Percentiles rank a stretch among this genome's conserved stretches.
These are phyloP conservation scores for Pseudoperonospora humuli DNA, from an alignment of 352 stramenopile genomes.

Conservation along the genomic window DNA sequence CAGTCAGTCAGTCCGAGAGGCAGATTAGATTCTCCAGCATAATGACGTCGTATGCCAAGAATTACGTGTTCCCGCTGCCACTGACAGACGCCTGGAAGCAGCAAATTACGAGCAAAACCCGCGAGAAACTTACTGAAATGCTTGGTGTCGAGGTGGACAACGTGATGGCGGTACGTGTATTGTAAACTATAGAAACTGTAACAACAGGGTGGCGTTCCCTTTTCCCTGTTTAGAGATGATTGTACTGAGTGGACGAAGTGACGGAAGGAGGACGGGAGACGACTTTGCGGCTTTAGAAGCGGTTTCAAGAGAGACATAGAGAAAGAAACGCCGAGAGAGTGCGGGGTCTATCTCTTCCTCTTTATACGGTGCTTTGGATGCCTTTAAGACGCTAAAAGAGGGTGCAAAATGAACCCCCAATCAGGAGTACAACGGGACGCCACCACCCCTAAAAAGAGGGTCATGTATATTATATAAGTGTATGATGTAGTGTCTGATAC, in stretches of 20 bases:
- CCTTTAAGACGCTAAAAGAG: slow-evolving; percentile 33
- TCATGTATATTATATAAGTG: slow-evolving; percentile 15
- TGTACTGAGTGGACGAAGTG: slow-evolving; percentile 4
- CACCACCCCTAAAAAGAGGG: slow-evolving; percentile 19
- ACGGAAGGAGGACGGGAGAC: background rate
- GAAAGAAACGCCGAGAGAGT: background rate
- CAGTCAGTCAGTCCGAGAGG: background rate
- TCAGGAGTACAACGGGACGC: slow-evolving; percentile 14
- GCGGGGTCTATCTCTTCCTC: background rate
- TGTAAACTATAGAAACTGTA: background rate
- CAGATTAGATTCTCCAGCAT: background rate
- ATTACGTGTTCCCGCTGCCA: slow-evolving; percentile 54
- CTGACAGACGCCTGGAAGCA: slow-evolving; percentile 52
- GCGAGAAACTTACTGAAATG: slow-evolving; percentile 64
- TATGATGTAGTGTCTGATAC: slow-evolving; percentile 16
- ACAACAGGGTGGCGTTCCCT: slow-evolving; percentile 13
- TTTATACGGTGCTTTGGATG: slow-evolving; percentile 14
- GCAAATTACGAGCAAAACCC: slow-evolving; percentile 41
- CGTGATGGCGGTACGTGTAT: slow-evolving; percentile 78
- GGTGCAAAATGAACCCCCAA: slow-evolving; percentile 10
- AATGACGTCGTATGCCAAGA: slow-evolving; percentile 19
- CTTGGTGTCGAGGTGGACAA: slow-evolving; percentile 77
- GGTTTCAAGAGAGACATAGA: background rate
- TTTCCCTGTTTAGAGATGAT: slow-evolving; percentile 8
- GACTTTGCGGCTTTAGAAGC: background rate